Evolutionary conservation across 164 flowering plant genomes (phyloP), one percentile per base, ranked within the genome.

Genomic region (Aristolochia fimbriata): DNA sequence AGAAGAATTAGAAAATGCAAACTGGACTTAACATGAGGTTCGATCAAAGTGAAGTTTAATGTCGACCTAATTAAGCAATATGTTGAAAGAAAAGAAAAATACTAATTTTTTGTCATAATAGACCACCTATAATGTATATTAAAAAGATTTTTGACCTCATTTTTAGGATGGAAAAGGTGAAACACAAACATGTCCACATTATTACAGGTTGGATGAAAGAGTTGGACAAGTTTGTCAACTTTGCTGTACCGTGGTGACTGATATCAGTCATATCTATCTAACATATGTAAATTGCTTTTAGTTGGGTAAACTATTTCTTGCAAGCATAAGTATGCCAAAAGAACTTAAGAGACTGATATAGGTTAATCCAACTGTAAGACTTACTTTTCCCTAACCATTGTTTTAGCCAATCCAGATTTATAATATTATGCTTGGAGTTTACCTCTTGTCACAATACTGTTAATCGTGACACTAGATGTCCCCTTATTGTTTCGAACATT

Each of bases 31-130:
- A 79, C 58, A 17, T 71, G 73, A 61, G 97, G 99, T 30, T 81
- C 96, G 13, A n/a, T n/a, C n/a, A 91, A 94, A 65, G 81, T 88
- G 55, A 78, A 73, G 73, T 94, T 94, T 59, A 85, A 91, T 11
- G 69, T 94, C 59, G 82, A 77, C 60, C 91, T 94, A 30, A 78
- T 94, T 17, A 76, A 73, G 3, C 78, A 71, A 24, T 80, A 91
- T 50, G 73, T 81, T 8, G 33, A 77, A n/a, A 73, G 75, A 60
- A 69, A 63, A 48, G 99, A 94, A 73, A 91, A 71, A 73, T 88
- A 43, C 64, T 91, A 31, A 81, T 94, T 37, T 94, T 94, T 65
- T 88, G 93, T 69, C 92, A 77, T 63, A 83, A 91, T 71, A 83
- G 88, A 46, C 87, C 92, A 8, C 97, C 99, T 0, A 85, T 93